Evolutionary conservation across 805 yeast species (phyloP), one percentile per base, ranked within the genome.

Genomic region (Metschnikowia dekortorum): DNA sequence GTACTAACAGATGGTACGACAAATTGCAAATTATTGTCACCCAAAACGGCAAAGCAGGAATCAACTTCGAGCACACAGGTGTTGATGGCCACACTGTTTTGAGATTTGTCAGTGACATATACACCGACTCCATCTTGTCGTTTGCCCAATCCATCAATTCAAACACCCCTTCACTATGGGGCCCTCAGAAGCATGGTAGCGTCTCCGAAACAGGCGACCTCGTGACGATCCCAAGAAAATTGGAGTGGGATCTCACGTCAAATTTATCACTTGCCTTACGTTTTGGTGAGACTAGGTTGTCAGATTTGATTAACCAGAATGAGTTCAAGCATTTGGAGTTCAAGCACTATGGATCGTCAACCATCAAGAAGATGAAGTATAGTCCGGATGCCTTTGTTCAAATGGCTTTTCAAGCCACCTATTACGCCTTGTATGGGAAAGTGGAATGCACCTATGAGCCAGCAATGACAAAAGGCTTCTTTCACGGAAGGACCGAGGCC

Each of bases 401-500:
- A 66, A 89, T 90, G 92, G 85, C 90, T 26, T 89, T 89, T 74
- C 97, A 90, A 68, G 88, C 94, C 8, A 89, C 96, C 4, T 90
- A 89, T 67, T 90, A 88, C 63, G 95, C 96, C 0, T 75, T 90
- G 36, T 90, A 90, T 64, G 97, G 97, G 44, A 87, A 87, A 63
- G 92, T 89, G 37, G 97, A 89, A 67, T 87, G 95, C 56, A 89
- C 96, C 6, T 90, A 90, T 65, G 97, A 90, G 69, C 97, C 97
- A 1, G 96, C 96, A 8, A 90, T 90, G 97, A 91, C 97, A 4
- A 90, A 90, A 66, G 74, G 74, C 52, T 90, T 84, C 64, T 77
- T 85, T 55, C 96, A 90, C 63, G 97, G 97, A 9, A 79, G 97
- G 65, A 90, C 97, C 1, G 97, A 90, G 67, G 96, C 96, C 3